Evolutionary conservation across 1,284 basidiomycete species (phyloP), one percentile per base, ranked within the genome.

Genomic region (Apiotrichum montevideense): DNA sequence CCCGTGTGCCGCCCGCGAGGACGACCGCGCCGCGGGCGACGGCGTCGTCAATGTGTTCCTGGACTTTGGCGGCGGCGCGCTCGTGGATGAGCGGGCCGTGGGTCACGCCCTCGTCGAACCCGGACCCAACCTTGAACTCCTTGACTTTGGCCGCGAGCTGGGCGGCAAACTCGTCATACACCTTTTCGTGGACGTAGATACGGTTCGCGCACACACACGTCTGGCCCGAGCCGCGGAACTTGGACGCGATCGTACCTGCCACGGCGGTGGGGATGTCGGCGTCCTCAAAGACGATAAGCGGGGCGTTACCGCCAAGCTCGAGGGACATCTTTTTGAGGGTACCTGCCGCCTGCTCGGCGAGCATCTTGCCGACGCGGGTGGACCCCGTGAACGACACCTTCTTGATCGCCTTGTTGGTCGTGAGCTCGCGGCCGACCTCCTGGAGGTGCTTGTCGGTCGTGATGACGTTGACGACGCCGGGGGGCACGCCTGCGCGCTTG

Each of bases 331-430:
- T 98, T 79, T 99, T 98, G 65, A 98, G 75, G 0, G 92, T 97
- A 2, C 83, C 83, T 6, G 90, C 80, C 13, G 91, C 84, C 80
- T 97, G 86, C 13, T 81, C 80, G 71, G 91, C 90, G 43, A 99
- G 80, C 52, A 91, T 75, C 79, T 94, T 98, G 52, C 93, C 95
- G 32, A 99, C 91, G 11, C 84, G 79, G 0, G 94, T 98, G 15
- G 88, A 91, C 4, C 90, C 73, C 2, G 96, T 99, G 77, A 99
- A 98, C 6, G 89, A 88, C 39, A 98, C 83, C 78, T 98, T 98
- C 57, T 71, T 68, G 59, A 75, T 65, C 29, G 61, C 51, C 10
- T 65, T 67, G 66, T 75, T 72, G 57, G 72, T 73, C 14, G 67
- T 70, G 39, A 75, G 63, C 60, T 76, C 74, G 51, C 73, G 63